These are phyloP conservation scores for Chaetomium tenue DNA, from an alignment of 495 filamentous ascomycete species.

Conservation along the genomic window DNA sequence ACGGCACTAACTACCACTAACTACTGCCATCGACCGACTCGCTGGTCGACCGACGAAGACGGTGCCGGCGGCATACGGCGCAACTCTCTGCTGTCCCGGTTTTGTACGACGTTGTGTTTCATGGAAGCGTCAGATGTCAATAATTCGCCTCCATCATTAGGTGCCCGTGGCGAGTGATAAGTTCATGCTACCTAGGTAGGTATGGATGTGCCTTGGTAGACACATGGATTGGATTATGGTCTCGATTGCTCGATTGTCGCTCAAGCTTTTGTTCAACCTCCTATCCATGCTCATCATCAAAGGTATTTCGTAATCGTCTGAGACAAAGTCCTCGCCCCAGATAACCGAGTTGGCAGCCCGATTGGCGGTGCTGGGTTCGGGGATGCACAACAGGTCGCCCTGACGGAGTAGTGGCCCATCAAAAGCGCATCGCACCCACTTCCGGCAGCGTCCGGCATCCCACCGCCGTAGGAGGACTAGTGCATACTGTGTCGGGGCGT, in stretches of 20 bases:
- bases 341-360: neutral
- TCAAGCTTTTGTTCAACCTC: too few relatives aligned
- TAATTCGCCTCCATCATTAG: too few relatives aligned
- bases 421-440: constrained; percentile 2
- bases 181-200: too few relatives aligned
- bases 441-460: constrained; percentile 16
- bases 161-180: too few relatives aligned
- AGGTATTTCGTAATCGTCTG: constrained; percentile 12
- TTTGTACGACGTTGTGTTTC: too few relatives aligned
- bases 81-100: too few relatives aligned
- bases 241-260: neutral
- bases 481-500: neutral
- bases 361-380: neutral
- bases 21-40: too few relatives aligned
- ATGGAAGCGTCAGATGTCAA: too few relatives aligned
- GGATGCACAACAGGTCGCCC: constrained; percentile 11
- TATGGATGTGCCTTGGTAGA: too few relatives aligned
- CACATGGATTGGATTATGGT: neutral
- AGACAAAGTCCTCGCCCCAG: constrained; percentile 8
- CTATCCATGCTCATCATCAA: neutral
- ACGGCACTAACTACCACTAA: too few relatives aligned
- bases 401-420: constrained; percentile 6
- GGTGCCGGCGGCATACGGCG: too few relatives aligned
- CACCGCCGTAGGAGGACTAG: neutral
- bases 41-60: too few relatives aligned